Base-by-base conservation (phyloP, 768 basidiomycete genomes). In the Trametes sanguinea region DNA sequence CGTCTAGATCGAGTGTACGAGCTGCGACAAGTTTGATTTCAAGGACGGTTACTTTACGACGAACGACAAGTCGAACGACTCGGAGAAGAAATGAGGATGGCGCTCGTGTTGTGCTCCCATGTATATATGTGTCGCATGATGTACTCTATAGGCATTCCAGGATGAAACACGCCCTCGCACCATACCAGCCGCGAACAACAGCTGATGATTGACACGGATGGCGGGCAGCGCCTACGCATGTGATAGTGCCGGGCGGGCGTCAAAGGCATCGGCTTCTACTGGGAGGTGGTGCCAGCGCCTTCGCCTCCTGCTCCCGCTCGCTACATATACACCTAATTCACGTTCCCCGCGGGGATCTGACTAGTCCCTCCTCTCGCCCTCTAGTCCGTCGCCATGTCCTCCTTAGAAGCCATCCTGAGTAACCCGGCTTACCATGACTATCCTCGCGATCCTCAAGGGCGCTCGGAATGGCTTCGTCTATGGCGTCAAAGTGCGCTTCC, bases 361-460 rank as follows among this genome's bases (percentile, higher is more conserved):
- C 30, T 42, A 42, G 47, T 51, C 54, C 5, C 50, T 39, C 30
- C 42, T 42, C 32, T 37, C 35, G 35, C 42, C 42, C 54, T n/a
- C 30, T 16, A 40, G 35, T 51, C 52, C 51, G 52, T 46, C 14
- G 33, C 42, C 29, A 76, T 74, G 74, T 68, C 71, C n/a, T 60
- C 72, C 13, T 47, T 73, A 17, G 58, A 68, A 6, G 70, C 86
- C 64, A 77, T 89, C 65, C 57, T 71, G 11, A 69, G 79, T 45
- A 80, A 90, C 73, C 95, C 95, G 11, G 83, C 82, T 35, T 89
- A 88, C 67, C 95, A 96, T 72, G 95, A 97, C 72, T 87, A 90
- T 68, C 84, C 84, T 98, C 47, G 90, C 93, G 29, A 89, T 99
- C 68, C 76, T 98, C 72, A 99, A 99, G 74, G 96, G 97, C 46